Conservation (phyloP, 2,329 filamentous ascomycete genomes). For the Ophiostoma pallidulum region DNA sequence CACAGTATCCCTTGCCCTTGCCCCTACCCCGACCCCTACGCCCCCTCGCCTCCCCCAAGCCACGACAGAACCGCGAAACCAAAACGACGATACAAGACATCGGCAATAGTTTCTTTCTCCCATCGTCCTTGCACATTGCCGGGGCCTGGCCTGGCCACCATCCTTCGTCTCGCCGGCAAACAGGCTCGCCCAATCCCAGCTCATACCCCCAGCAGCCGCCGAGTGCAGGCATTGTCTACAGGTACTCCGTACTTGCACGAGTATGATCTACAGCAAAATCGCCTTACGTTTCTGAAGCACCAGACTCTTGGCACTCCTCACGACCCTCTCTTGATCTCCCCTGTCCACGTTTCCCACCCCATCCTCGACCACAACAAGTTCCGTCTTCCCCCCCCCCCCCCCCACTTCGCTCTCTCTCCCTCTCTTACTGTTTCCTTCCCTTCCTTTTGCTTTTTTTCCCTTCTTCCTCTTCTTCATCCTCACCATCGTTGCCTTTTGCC, state of each 20-base stretch:
- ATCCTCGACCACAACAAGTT: too few species aligned
- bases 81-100: slow-evolving; percentile 6
- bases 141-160: background rate
- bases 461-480: background rate
- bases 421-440: background rate
- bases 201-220: slow-evolving; percentile 18
- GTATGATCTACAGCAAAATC: slow-evolving; percentile 36
- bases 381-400: too few species aligned
- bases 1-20: too few species aligned
- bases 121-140: background rate
- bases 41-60: background rate
- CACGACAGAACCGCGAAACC: slow-evolving; percentile 2
- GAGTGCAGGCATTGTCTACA: slow-evolving; percentile 28
- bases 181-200: background rate
- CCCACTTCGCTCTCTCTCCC: background rate
- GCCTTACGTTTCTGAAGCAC: slow-evolving; percentile 30
- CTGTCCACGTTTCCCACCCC: too few species aligned
- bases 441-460: slow-evolving; percentile 4
- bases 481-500: slow-evolving; percentile 1
- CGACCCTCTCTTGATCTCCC: slow-evolving; percentile 20
- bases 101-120: background rate
- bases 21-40: slow-evolving; percentile 1
- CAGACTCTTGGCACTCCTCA: slow-evolving; percentile 26
- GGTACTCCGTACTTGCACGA: too few species aligned
- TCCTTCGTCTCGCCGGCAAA: too few species aligned